phyloP scores from a whole-genome alignment of 2,329 filamentous ascomycete genomes.

The Helminthosporium solani region DNA sequence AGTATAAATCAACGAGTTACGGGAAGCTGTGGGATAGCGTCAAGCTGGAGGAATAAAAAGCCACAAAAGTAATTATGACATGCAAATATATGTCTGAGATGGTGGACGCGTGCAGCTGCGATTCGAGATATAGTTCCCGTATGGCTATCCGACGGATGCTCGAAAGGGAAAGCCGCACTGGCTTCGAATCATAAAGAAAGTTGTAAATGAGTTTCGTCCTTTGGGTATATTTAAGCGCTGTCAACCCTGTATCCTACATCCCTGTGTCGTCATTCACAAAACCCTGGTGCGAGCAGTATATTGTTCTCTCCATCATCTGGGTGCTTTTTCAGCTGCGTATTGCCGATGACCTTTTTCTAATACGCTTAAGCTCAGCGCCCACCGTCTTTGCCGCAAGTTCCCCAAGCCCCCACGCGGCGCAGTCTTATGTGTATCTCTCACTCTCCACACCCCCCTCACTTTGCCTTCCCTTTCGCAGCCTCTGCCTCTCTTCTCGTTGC shows the following conservation, averaged over 20 bases:
- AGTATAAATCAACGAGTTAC: no score
- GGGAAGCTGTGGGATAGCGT: no score
- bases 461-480: conserved; percentile 40
- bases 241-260: background rate
- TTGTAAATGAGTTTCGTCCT: background rate
- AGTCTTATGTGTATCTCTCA: background rate
- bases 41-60: no score
- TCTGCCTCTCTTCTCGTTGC: conserved; percentile 57
- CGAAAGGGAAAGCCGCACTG: no score
- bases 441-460: conserved; percentile 22
- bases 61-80: no score
- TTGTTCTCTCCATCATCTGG: background rate
- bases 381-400: background rate
- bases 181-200: background rate
- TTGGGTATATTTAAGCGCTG: conserved; percentile 1
- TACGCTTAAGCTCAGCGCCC: background rate
- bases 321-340: background rate
- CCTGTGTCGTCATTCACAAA: no score
- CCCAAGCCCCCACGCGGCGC: background rate
- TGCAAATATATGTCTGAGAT: background rate
- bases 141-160: no score
- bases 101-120: background rate
- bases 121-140: background rate
- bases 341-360: background rate
- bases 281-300: background rate